Percentiles rank a stretch among this genome's conserved stretches.
Conservation (phyloP, 2,329 filamentous ascomycete genomes). For the Paecilomyces formosus region DNA sequence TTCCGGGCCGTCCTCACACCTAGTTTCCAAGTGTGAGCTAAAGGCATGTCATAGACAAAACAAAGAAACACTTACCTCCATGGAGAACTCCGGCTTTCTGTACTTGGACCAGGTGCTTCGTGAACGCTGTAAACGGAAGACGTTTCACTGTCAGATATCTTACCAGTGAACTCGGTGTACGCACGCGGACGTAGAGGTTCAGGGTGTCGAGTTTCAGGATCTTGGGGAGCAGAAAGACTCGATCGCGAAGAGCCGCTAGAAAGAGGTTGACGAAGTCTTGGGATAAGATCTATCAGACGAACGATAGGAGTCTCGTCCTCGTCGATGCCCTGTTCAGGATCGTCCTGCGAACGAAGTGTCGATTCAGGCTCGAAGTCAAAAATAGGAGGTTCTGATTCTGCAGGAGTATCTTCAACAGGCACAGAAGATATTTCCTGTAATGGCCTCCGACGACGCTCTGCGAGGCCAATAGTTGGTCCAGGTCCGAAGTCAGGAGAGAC, state of each 20-base stretch:
- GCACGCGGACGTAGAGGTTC: background rate
- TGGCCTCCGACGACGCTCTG: background rate
- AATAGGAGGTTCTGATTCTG: background rate
- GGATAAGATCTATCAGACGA: background rate
- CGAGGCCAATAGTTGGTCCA: background rate
- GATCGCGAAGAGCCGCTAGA: background rate
- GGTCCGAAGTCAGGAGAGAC: background rate
- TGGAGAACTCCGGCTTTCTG: background rate
- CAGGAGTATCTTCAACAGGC: background rate
- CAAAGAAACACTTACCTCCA: background rate
- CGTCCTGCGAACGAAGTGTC: background rate
- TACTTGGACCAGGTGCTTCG: background rate
- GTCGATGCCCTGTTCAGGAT: background rate
- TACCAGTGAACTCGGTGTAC: conserved; percentile 1
- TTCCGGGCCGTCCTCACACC: background rate
- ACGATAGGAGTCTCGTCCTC: background rate
- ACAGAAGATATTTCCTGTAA: background rate
- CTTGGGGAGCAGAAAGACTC: background rate
- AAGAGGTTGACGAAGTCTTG: background rate
- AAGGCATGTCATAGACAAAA: background rate
- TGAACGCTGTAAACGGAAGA: background rate
- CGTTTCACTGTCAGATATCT: background rate
- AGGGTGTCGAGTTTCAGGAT: background rate
- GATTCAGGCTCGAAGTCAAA: background rate
- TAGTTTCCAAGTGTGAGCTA: background rate